Evolutionary conservation across 2,329 filamentous ascomycete species (phyloP).

Genomic region (Epichloe gansuensis): DNA sequence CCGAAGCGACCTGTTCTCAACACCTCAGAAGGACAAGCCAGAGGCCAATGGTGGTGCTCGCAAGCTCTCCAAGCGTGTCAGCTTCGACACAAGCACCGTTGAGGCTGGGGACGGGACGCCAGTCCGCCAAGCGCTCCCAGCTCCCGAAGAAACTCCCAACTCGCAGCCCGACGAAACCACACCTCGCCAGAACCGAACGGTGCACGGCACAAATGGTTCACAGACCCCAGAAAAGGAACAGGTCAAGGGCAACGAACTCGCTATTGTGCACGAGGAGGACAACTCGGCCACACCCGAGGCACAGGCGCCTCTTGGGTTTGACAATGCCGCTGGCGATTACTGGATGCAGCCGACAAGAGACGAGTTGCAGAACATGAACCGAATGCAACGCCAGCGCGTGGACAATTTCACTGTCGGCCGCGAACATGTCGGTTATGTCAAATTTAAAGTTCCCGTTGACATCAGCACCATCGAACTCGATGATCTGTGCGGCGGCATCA

Average conservation of each 20-base stretch:
- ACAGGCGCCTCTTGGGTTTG: constrained; percentile 15
- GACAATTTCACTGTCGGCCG: constrained; percentile 71
- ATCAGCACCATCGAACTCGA: constrained; percentile 68
- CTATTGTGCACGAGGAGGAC: constrained; percentile 65
- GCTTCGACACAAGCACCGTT: constrained; percentile 61
- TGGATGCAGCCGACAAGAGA: constrained; percentile 71
- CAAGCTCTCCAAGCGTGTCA: constrained; percentile 73
- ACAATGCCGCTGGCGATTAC: constrained; percentile 58
- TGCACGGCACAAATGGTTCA: constrained; percentile 18
- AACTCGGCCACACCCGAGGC: constrained; percentile 17
- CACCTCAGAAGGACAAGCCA: constrained; percentile 41
- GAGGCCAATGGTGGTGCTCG: constrained; percentile 27
- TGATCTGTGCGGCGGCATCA: constrained; percentile 63
- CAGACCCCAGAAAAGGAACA: constrained; percentile 55
- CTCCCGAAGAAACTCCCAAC: constrained; percentile 18
- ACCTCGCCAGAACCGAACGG: constrained; percentile 41
- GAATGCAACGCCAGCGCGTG: constrained; percentile 63
- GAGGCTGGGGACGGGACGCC: constrained; percentile 23
- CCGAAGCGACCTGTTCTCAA: constrained; percentile 56
- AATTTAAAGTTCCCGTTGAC: constrained; percentile 73
- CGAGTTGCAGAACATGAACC: constrained; percentile 67
- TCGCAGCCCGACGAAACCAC: constrained; percentile 22
- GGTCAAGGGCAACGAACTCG: constrained; percentile 60
- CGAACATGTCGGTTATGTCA: constrained; percentile 65
- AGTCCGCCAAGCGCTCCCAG: constrained; percentile 21